A percentile compares a stretch with the other conserved stretches of the same genome.
These are phyloP conservation scores for Podila clonocystis DNA, from an alignment of 192 early-diverging fungal genomes.

Conservation along the genomic window DNA sequence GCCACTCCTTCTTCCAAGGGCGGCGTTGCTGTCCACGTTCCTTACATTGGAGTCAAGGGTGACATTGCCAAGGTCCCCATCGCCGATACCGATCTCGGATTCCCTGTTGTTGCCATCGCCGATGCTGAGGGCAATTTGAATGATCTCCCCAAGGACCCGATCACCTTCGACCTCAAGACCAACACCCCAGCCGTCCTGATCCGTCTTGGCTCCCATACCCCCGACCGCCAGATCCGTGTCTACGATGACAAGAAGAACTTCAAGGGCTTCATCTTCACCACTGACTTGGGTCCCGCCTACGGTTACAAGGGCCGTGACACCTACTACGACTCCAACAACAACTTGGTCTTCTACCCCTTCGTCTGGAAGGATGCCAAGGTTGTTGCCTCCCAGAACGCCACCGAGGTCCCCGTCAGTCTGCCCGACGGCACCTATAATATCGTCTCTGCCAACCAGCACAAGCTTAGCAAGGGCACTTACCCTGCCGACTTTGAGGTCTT, in stretches of 20 bases:
- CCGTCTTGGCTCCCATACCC: conserved; percentile 27
- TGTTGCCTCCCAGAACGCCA: conserved; percentile 7
- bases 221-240: conserved; percentile 11
- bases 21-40: conserved; percentile 42
- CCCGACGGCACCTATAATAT: conserved; percentile 20
- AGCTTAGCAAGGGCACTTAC: conserved; percentile 39
- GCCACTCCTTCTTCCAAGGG: conserved; percentile 36
- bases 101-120: conserved; percentile 16
- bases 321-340: neutral
- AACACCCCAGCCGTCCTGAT: neutral
- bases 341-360: conserved; percentile 10
- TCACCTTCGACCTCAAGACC: conserved; percentile 6
- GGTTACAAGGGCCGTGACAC: conserved; percentile 6
- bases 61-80: conserved; percentile 42
- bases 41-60: conserved; percentile 58
- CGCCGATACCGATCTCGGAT: conserved; percentile 23
- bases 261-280: conserved; percentile 2
- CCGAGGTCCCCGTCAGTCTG: neutral
- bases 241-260: conserved; percentile 8
- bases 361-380: conserved; percentile 21
- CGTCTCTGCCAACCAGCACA: conserved; percentile 32
- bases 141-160: neutral
- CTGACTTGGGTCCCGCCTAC: neutral
- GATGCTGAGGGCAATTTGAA: neutral
- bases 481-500: conserved; percentile 42